A percentile compares a stretch with the other conserved stretches of the same genome.
phyloP scores from a whole-genome alignment of 2,329 filamentous ascomycete genomes.

The Myriosclerotinia curreyana region DNA sequence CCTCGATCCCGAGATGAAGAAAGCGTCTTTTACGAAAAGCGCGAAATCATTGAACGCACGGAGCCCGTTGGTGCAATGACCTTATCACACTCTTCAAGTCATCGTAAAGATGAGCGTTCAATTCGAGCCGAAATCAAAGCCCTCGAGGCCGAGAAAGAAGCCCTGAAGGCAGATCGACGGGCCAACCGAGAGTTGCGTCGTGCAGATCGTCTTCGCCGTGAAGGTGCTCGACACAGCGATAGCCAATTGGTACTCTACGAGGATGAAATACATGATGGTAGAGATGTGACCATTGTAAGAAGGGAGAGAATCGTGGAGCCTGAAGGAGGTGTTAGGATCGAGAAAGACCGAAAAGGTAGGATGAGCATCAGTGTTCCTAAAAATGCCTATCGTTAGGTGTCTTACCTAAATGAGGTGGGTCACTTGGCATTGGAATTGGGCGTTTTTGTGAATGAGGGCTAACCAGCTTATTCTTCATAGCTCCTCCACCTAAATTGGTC shows the following conservation, averaged over 20 bases:
- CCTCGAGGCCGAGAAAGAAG: constrained; percentile 63
- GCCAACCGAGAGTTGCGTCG: constrained; percentile 45
- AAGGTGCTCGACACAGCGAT: constrained; percentile 53
- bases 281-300: constrained; percentile 52
- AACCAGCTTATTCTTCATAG: constrained; percentile 43
- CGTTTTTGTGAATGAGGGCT: constrained; percentile 26
- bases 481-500: constrained; percentile 60
- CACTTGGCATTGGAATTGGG: constrained; percentile 24
- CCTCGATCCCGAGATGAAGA: constrained; percentile 31
- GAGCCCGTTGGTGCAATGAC: constrained; percentile 44
- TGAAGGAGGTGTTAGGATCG: constrained; percentile 64
- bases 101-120: constrained; percentile 48
- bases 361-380: constrained; percentile 79
- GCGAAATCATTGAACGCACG: constrained; percentile 33
- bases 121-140: constrained; percentile 70
- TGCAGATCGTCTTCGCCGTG: constrained; percentile 52
- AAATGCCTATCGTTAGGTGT: constrained; percentile 50
- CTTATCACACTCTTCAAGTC: constrained; percentile 43
- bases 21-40: constrained; percentile 29
- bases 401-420: constrained; percentile 34
- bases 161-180: constrained; percentile 55
- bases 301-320: constrained; percentile 53
- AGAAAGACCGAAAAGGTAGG: constrained; percentile 95
- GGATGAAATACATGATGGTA: constrained; percentile 41
- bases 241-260: constrained; percentile 64